Percentiles rank a stretch among this genome's conserved stretches.
Evolutionary conservation across 2,329 filamentous ascomycete genomes (phyloP).

Genomic region (Cadophora sp.): DNA sequence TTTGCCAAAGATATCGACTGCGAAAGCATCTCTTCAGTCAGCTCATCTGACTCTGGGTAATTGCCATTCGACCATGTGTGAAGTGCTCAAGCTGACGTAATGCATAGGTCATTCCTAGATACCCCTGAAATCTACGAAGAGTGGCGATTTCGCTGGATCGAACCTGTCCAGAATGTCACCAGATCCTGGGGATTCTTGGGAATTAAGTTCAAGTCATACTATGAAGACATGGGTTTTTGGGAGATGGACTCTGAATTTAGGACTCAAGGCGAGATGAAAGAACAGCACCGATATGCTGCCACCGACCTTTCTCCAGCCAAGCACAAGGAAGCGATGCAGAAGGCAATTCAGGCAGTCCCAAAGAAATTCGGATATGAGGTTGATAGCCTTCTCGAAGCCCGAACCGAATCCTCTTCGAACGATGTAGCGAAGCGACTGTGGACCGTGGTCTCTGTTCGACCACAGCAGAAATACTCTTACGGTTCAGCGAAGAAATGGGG

Average conservation of each 20-base stretch:
- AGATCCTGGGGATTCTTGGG: constrained; percentile 25
- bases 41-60: constrained; percentile 15
- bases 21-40: constrained; percentile 19
- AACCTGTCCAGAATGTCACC: constrained; percentile 15
- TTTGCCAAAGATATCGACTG: constrained; percentile 23
- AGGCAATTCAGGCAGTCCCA: constrained; percentile 26
- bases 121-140: constrained; percentile 30
- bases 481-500: constrained; percentile 31
- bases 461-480: constrained; percentile 27
- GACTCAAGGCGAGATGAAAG: constrained; percentile 29
- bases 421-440: constrained; percentile 26
- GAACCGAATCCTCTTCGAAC: constrained; percentile 18
- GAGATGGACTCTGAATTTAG: constrained; percentile 24
- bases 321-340: constrained; percentile 28
- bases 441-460: constrained; percentile 27
- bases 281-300: constrained; percentile 21
- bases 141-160: constrained; percentile 27
- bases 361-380: constrained; percentile 27
- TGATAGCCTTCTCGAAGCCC: constrained; percentile 26
- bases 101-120: constrained; percentile 11
- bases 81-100: background rate
- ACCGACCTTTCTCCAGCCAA: constrained; percentile 21
- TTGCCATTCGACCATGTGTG: background rate
- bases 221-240: constrained; percentile 27
- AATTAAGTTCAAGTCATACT: constrained; percentile 28